phyloP scores from a whole-genome alignment of 1,284 basidiomycete genomes.

The Boletus sp. region DNA sequence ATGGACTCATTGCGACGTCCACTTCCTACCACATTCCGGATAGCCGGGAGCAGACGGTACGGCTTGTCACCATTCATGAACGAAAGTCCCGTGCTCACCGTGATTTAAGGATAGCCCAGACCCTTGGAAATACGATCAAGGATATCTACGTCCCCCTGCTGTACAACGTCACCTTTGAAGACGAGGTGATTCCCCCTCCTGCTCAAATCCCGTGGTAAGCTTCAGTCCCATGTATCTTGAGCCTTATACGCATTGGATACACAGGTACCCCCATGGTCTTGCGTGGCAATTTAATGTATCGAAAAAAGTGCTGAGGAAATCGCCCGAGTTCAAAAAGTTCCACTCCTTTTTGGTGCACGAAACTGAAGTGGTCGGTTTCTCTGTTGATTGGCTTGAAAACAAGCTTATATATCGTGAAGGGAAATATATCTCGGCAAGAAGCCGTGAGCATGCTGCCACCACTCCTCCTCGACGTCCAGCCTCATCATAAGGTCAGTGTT shows the following conservation, averaged over 20 bases:
- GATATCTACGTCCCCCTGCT: conserved; percentile 79
- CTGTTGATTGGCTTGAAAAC: background rate
- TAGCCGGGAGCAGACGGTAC: conserved; percentile 85
- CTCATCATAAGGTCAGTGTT: conserved; percentile 72
- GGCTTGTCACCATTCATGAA: conserved; percentile 23
- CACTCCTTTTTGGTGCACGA: conserved; percentile 98
- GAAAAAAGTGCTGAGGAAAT: conserved; percentile 87
- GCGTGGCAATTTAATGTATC: conserved; percentile 97
- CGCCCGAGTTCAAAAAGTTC: conserved; percentile 94
- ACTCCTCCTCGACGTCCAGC: conserved; percentile 91
- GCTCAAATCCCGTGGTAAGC: conserved; percentile 79
- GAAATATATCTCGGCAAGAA: conserved; percentile 96
- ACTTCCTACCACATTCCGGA: conserved; percentile 92
- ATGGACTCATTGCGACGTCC: conserved; percentile 68
- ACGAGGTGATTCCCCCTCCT: conserved; percentile 74
- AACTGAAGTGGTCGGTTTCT: conserved; percentile 82
- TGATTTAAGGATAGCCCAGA: conserved; percentile 23
- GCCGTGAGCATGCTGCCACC: conserved; percentile 99
- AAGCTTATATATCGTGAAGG: conserved; percentile 45
- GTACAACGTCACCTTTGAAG: conserved; percentile 77
- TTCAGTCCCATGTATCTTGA: background rate
- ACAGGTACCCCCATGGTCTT: conserved; percentile 89
- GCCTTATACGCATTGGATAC: background rate
- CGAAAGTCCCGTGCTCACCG: conserved; percentile 5
- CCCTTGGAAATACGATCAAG: conserved; percentile 33